A percentile compares a stretch with the other conserved stretches of the same genome.
These are phyloP conservation scores for Rhododendron vialii DNA, from an alignment of 148 eudicot genomes.

Conservation along the genomic window DNA sequence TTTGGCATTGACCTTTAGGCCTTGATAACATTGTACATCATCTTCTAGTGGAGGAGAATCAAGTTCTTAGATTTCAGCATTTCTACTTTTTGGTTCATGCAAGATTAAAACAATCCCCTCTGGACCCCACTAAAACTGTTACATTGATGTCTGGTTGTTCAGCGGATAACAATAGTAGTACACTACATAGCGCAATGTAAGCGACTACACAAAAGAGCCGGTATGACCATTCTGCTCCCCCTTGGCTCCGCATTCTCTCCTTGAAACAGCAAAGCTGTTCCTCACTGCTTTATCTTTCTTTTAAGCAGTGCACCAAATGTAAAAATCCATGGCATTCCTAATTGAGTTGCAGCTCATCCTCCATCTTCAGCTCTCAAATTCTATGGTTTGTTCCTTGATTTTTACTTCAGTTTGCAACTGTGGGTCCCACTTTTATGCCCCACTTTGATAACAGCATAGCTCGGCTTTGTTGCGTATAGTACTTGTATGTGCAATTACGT, in stretches of 20 bases:
- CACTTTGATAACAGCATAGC: not conserved
- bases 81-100: not conserved
- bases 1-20: not conserved
- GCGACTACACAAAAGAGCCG: too few relatives aligned
- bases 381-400: not conserved
- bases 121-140: not conserved
- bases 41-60: not conserved
- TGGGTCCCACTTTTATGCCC: not conserved
- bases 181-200: too few relatives aligned
- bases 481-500: not conserved
- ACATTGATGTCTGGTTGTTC: not conserved
- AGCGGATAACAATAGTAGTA: not conserved
- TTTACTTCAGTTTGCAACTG: not conserved
- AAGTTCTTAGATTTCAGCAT: not conserved
- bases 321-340: not conserved
- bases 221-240: not conserved
- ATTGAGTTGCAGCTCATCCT: slow-evolving; percentile 3
- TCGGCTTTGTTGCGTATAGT: not conserved
- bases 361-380: not conserved
- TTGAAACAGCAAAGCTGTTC: not conserved
- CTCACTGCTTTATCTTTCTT: not conserved
- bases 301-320: not conserved
- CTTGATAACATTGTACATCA: not conserved
- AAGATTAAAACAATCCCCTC: not conserved
- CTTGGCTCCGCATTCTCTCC: not conserved